Conservation (phyloP, 495 filamentous ascomycete genomes). For the Neurospora terricola region DNA sequence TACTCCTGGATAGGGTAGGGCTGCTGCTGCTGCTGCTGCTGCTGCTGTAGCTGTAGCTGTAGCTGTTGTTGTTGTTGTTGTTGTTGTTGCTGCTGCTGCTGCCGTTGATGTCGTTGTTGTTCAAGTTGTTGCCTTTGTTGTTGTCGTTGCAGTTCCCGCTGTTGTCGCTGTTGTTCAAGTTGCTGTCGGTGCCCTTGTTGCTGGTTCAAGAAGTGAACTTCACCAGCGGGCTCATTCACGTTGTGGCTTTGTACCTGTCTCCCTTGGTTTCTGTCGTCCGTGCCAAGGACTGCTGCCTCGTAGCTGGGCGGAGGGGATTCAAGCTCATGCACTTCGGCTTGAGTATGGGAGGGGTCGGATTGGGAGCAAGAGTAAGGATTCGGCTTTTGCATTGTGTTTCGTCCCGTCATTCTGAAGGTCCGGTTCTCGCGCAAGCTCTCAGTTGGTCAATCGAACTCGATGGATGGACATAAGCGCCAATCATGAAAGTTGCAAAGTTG, state of each 20-base stretch:
- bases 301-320: not conserved
- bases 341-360: not conserved
- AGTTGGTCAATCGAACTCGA: not conserved
- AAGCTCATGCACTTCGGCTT: not conserved
- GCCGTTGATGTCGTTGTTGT: not conserved
- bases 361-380: not conserved
- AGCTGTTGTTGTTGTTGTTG: not conserved
- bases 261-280: not conserved
- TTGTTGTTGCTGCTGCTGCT: not conserved
- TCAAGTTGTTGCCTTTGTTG: not conserved
- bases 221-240: not conserved
- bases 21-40: not conserved
- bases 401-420: not conserved
- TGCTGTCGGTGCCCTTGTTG: not conserved
- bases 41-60: not conserved
- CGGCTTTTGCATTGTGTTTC: not conserved
- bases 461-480: not conserved
- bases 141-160: not conserved
- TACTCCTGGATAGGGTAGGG: not conserved
- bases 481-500: not conserved
- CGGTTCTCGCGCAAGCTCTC: not conserved
- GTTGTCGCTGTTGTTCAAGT: not conserved
- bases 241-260: not conserved
- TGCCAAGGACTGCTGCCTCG: not conserved
- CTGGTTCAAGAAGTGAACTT: not conserved